Conservation (phyloP, 2,329 filamentous ascomycete species). For the Ophiostoma sp. region DNA sequence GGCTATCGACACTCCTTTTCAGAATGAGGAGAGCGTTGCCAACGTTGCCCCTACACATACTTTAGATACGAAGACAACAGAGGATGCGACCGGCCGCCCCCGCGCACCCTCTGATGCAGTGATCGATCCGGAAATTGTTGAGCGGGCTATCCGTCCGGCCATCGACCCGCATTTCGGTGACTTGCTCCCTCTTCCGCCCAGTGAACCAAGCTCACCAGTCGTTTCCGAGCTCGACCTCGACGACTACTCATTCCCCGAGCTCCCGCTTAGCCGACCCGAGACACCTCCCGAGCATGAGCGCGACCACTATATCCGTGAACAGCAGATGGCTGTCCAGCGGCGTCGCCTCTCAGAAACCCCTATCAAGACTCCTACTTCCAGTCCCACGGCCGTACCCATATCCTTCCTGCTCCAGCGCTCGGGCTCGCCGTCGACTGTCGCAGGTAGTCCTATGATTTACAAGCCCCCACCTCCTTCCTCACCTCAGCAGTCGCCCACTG, state of each 20-base stretch:
- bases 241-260: conserved; percentile 43
- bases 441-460: not conserved
- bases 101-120: conserved; percentile 31
- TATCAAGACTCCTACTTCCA: conserved; percentile 42
- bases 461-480: not conserved
- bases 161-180: conserved; percentile 63
- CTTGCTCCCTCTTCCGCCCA: conserved; percentile 58
- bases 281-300: conserved; percentile 48
- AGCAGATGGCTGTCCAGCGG: conserved; percentile 36
- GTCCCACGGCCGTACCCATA: conserved; percentile 54
- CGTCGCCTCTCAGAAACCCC: conserved; percentile 45
- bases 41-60: conserved; percentile 29
- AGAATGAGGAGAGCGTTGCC: conserved; percentile 22
- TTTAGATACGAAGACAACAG: not conserved
- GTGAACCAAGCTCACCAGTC: conserved; percentile 44
- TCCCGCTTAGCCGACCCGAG: conserved; percentile 57
- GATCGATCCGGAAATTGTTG: conserved; percentile 54
- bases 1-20: conserved; percentile 42
- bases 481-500: conserved; percentile 2
- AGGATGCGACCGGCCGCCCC: conserved; percentile 6
- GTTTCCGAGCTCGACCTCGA: conserved; percentile 29
- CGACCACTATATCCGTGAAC: conserved; percentile 33
- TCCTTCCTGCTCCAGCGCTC: conserved; percentile 48
- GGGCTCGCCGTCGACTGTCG: conserved; percentile 37
- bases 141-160: conserved; percentile 55